Evolutionary conservation across 2,329 filamentous ascomycete species (phyloP).

Genomic region (Aphanoascus verrucosus): DNA sequence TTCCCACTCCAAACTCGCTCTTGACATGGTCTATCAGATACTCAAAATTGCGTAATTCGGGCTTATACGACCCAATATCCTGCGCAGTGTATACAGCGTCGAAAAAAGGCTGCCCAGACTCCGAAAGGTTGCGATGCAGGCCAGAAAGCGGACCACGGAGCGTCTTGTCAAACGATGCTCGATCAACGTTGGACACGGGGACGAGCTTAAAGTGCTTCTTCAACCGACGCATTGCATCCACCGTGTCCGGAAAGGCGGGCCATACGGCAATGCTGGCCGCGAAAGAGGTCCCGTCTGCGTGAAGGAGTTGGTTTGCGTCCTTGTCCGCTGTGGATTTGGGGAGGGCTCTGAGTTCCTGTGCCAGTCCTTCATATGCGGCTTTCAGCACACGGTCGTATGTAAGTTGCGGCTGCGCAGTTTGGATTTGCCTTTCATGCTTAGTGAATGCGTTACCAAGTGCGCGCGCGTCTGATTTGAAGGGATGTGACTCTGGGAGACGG

Average conservation of each 20-base stretch:
- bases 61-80: conserved; percentile 63
- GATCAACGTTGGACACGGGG: conserved; percentile 49
- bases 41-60: conserved; percentile 52
- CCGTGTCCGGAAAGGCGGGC: conserved; percentile 48
- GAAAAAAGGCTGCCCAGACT: conserved; percentile 34
- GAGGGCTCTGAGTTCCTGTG: conserved; percentile 21
- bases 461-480: conserved; percentile 28
- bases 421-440: conserved; percentile 40
- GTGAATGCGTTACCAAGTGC: conserved; percentile 39
- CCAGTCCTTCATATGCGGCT: conserved; percentile 32
- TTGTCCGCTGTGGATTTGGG: conserved; percentile 11
- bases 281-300: conserved; percentile 37
- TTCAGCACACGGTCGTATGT: conserved; percentile 52
- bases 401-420: conserved; percentile 45
- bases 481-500: conserved; percentile 32
- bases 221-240: conserved; percentile 42
- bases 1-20: conserved; percentile 46
- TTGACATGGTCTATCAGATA: conserved; percentile 50
- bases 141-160: conserved; percentile 41
- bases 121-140: conserved; percentile 22
- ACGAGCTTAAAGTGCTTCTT: conserved; percentile 44
- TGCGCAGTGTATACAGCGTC: conserved; percentile 60
- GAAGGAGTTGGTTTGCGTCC: conserved; percentile 7
- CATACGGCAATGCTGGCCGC: conserved; percentile 42
- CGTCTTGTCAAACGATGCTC: conserved; percentile 40